Evolutionary conservation across 305 asterid species (phyloP).

Genomic region (Fraxinus greggii): DNA sequence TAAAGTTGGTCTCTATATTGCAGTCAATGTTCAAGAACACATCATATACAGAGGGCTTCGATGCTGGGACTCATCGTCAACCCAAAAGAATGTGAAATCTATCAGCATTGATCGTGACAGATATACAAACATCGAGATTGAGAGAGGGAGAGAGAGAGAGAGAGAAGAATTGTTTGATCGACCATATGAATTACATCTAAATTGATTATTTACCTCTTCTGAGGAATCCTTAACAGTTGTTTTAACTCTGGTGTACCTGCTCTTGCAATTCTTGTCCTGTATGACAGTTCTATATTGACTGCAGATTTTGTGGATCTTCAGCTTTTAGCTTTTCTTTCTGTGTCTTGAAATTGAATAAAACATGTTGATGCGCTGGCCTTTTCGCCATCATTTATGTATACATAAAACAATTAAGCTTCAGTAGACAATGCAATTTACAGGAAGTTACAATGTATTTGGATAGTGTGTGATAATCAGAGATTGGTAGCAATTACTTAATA

Average conservation of each 20-base stretch:
- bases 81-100: constrained; percentile 41
- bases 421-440: background rate
- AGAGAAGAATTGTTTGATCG: constrained; percentile 15
- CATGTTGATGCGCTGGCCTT: background rate
- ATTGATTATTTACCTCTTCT: background rate
- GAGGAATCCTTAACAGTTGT: background rate
- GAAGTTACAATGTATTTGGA: background rate
- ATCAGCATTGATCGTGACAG: background rate
- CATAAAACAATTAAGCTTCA: background rate
- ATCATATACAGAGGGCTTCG: constrained; percentile 84
- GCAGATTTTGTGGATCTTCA: background rate
- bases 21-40: constrained; percentile 82
- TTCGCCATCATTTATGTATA: no score
- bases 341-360: constrained; percentile 11
- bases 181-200: constrained; percentile 10
- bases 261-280: background rate
- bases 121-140: background rate
- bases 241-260: background rate
- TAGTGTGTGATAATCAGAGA: background rate
- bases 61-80: constrained; percentile 52
- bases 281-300: background rate
- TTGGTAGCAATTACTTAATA: background rate
- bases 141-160: background rate
- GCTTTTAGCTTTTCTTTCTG: constrained; percentile 8
- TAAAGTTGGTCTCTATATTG: constrained; percentile 22